Evolutionary conservation across 352 stramenopile genomes (phyloP).

Genomic region (Phytophthora pisi): DNA sequence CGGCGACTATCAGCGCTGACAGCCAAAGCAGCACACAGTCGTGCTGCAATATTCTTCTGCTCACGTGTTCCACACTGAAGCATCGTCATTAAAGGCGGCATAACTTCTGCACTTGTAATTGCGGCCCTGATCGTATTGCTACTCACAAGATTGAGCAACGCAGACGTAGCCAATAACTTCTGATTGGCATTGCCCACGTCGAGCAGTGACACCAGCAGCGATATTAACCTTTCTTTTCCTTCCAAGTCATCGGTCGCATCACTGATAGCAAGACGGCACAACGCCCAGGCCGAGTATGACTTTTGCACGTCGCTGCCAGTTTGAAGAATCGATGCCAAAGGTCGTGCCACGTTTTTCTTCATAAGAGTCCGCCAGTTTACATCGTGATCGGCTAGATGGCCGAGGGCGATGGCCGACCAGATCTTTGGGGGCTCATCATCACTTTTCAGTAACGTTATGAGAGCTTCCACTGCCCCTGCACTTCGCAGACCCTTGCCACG

Average conservation of each 20-base stretch:
- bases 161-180: background rate
- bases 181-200: background rate
- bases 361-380: background rate
- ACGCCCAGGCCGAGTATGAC: background rate
- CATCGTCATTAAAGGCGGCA: background rate
- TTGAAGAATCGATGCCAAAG: background rate
- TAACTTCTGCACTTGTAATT: background rate
- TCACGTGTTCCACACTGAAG: background rate
- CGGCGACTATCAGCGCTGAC: background rate
- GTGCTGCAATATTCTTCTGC: background rate
- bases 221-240: background rate
- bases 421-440: background rate
- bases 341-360: background rate
- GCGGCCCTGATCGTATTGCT: background rate
- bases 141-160: background rate
- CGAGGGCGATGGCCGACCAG: background rate
- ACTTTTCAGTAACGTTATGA: background rate
- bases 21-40: background rate
- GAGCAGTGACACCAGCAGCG: background rate
- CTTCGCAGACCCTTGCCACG: background rate
- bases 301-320: background rate
- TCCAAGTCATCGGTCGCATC: background rate
- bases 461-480: background rate
- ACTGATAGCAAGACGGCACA: background rate
- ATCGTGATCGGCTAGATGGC: background rate